These are phyloP conservation scores for Paramecium primaurelia DNA, from an alignment of 73 alveolate species.

Conservation along the genomic window DNA sequence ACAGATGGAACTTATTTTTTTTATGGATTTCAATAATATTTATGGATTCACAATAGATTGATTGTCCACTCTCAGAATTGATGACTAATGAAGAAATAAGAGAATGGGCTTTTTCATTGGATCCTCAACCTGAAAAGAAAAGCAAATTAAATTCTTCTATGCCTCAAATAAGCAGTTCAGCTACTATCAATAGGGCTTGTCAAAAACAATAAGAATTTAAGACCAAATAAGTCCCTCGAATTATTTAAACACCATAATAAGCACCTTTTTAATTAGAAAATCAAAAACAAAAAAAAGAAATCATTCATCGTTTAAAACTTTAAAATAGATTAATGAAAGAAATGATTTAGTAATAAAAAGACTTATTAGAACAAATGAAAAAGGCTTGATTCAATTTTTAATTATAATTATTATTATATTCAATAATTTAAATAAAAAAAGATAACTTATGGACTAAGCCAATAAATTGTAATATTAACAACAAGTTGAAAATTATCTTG, in stretches of 20 bases:
- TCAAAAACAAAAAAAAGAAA: not conserved
- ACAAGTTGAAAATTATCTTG: conserved; percentile 86
- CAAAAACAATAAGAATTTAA: not conserved
- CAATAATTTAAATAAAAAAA: not conserved
- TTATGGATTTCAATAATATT: not conserved
- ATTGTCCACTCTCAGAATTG: not conserved
- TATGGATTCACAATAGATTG: not conserved
- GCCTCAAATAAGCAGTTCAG: conserved; percentile 2
- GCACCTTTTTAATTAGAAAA: not conserved
- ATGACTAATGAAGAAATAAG: not conserved
- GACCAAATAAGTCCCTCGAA: not conserved
- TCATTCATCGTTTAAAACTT: not conserved
- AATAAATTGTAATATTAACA: conserved; percentile 81
- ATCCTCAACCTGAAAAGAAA: not conserved
- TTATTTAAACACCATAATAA: not conserved
- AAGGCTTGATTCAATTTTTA: not conserved
- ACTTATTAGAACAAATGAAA: not conserved
- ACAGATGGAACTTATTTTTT: not conserved
- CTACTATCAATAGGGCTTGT: not conserved
- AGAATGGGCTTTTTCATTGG: not conserved
- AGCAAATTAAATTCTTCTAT: not conserved
- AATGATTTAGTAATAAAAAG: not conserved
- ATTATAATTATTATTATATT: not conserved
- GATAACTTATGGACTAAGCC: conserved; percentile 75
- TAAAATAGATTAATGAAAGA: not conserved